Base-by-base conservation (phyloP, 345 rosid species). In the Populus tremula region DNA sequence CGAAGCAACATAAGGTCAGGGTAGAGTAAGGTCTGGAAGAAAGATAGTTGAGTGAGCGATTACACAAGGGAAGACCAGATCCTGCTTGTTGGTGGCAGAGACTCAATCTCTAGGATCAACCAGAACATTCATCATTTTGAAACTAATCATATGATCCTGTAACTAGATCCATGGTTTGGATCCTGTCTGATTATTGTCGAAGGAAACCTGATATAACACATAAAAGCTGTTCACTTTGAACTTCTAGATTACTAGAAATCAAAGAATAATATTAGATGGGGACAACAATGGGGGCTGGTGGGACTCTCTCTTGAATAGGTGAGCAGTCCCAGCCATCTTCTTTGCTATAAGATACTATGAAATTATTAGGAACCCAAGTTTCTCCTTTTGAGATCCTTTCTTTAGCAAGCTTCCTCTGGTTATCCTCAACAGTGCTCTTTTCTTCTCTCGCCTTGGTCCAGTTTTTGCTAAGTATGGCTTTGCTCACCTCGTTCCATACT, bases 401-500 rank as follows among this genome's bases (percentile, higher is more conserved):
- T 74, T 76, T 89, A 69, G 35, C 47, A 3, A 75, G 66, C 80
- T 80, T 82, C 65, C 99, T 89, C 49, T 93, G 99, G 65, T 82
- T 86, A 70, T 87, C 90, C 80, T 94, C 98, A 8, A 95, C 78
- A 0, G 38, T 72, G 35, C 77, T 88, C 93, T 95, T 95, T 1
- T 88, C 91, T 81, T 89, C 88, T 45, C 80, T 85, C 33, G 97
- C 97, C 84, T 86, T 90, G 76, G 84, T 89, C 98, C 98, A 95
- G 2, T 93, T 91, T 31, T 84, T 76, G 38, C 27, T 86, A 70
- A 92, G 62, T 12, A 95, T 90, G 38, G 80, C 90, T 80, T 76
- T 81, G 87, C 89, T 92, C 59, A 89, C 88, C 75, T 79, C 86
- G 21, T 90, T 79, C 99, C 99, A 93, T 21, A 95, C 93, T n/a